Evolutionary conservation across 768 basidiomycete species (phyloP).

Genomic region (Boletellus sp.): DNA sequence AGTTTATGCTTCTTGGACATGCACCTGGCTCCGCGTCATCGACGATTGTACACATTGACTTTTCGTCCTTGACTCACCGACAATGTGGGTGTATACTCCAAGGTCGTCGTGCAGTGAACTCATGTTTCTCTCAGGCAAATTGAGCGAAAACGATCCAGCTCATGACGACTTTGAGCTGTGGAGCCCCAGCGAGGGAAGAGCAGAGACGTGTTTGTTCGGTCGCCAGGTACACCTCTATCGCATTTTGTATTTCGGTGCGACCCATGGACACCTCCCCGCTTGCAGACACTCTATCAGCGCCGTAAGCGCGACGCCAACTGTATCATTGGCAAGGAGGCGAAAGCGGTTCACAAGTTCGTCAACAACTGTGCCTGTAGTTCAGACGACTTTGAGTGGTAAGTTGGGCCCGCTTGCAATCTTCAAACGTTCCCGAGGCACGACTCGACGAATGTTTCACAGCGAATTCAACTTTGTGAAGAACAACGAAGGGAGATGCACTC

Average conservation of each 20-base stretch:
- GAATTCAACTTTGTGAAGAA: slow-evolving; percentile 90
- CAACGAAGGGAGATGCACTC: slow-evolving; percentile 66
- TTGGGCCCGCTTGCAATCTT: neutral
- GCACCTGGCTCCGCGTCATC: slow-evolving; percentile 41
- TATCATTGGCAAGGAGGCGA: slow-evolving; percentile 70
- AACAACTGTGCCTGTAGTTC: slow-evolving; percentile 68
- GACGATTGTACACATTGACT: slow-evolving; percentile 83
- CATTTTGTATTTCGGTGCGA: neutral
- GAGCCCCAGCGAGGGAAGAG: slow-evolving; percentile 90
- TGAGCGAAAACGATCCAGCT: slow-evolving; percentile 66
- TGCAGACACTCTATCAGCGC: slow-evolving; percentile 87
- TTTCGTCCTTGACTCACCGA: slow-evolving; percentile 66
- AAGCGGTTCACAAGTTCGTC: slow-evolving; percentile 49
- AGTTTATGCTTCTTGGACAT: slow-evolving; percentile 82
- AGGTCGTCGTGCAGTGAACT: neutral
- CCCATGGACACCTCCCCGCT: neutral
- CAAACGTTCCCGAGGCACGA: too few species aligned
- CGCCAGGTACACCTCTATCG: slow-evolving; percentile 55
- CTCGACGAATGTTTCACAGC: slow-evolving; percentile 37
- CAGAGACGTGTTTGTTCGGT: slow-evolving; percentile 88
- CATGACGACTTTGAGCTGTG: slow-evolving; percentile 96
- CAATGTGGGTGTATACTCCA: slow-evolving; percentile 57
- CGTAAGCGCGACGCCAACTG: slow-evolving; percentile 78
- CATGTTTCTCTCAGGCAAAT: slow-evolving; percentile 47
- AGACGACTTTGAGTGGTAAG: slow-evolving; percentile 93